Evolutionary conservation across 768 basidiomycete species (phyloP).

Genomic region (Russula dissimulans): DNA sequence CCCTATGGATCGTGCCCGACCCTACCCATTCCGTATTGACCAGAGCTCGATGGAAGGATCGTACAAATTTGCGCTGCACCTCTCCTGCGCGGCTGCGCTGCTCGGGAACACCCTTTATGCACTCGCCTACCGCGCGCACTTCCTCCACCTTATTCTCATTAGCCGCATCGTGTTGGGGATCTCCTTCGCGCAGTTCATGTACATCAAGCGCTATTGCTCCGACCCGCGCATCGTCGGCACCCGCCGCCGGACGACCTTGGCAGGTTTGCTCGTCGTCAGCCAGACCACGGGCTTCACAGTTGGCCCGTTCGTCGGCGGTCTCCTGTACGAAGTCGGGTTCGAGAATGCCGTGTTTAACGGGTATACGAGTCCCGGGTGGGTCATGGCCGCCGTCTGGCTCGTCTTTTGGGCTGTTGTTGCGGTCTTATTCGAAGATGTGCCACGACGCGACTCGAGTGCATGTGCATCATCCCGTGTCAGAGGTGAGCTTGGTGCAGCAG

Average conservation of each 20-base stretch:
- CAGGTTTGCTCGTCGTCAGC: constrained; percentile 52
- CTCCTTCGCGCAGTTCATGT: constrained; percentile 57
- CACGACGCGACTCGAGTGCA: neutral
- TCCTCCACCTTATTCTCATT: constrained; percentile 60
- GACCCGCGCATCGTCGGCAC: constrained; percentile 59
- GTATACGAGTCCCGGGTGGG: constrained; percentile 57
- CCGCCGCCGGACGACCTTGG: constrained; percentile 53
- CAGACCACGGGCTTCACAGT: constrained; percentile 53
- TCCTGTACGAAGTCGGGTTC: constrained; percentile 55
- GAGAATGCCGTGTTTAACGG: constrained; percentile 51
- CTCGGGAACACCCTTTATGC: constrained; percentile 53
- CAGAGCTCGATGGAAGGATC: constrained; percentile 32
- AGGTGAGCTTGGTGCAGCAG: no score
- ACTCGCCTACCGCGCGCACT: constrained; percentile 48
- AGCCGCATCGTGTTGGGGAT: constrained; percentile 56
- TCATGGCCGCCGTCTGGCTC: constrained; percentile 47
- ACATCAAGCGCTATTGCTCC: constrained; percentile 59
- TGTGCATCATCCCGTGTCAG: no score
- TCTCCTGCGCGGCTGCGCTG: constrained; percentile 44
- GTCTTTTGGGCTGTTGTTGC: constrained; percentile 38
- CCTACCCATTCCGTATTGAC: neutral
- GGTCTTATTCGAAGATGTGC: constrained; percentile 29
- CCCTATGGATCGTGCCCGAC: neutral
- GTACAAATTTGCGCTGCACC: constrained; percentile 44
- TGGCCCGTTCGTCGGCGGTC: constrained; percentile 55